Evolutionary conservation across 2,329 filamentous ascomycete genomes (phyloP), one percentile per base, ranked within the genome.

Genomic region (Beauveria sp.): DNA sequence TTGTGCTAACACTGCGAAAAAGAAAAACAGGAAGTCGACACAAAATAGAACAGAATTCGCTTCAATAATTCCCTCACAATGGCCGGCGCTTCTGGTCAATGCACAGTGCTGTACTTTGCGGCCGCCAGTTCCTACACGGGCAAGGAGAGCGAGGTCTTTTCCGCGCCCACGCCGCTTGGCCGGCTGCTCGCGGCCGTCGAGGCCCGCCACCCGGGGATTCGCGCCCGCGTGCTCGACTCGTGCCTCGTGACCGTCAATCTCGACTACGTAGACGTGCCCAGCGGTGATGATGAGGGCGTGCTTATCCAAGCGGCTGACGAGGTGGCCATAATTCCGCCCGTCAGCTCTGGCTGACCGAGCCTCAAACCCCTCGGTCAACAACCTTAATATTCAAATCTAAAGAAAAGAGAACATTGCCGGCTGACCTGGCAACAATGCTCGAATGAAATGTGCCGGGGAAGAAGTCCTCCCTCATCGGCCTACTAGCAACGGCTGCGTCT

Each of bases 251-350:
- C 90, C 26, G 77, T 96, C 70, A 94, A 96, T 66, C 76, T 93
- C 59, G 83, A 90, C 62, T 96, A 96, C 75, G 85, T 93, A 69
- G 89, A 94, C 70, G 67, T 91, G 12, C 78, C 81, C 12, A 78
- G 78, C 46, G 74, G 75, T 37, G 73, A 73, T 20, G 72, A 72
- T 14, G 73, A 73, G 52, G 75, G 76, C 18, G 66, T 78, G 28
- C 71, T 84, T 61, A 88, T 96, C 61, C 75, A 84, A 56, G 84
- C 84, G 64, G 89, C 87, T 30, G 91, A 96, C 70, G 91, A 96
- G 76, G 90, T 96, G 60, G 91, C 89, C 47, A 88, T 96, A 41
- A 93, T 96, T 61, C 91, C 91, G 40, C 91, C 91, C 10, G 91
- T 96, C 66, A 96, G 91, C 78, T 92, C 91, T 43, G 91, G 91